These are phyloP conservation scores for Xylariaceae sp. DNA, from an alignment of 2,329 filamentous ascomycete genomes.

Conservation along the genomic window DNA sequence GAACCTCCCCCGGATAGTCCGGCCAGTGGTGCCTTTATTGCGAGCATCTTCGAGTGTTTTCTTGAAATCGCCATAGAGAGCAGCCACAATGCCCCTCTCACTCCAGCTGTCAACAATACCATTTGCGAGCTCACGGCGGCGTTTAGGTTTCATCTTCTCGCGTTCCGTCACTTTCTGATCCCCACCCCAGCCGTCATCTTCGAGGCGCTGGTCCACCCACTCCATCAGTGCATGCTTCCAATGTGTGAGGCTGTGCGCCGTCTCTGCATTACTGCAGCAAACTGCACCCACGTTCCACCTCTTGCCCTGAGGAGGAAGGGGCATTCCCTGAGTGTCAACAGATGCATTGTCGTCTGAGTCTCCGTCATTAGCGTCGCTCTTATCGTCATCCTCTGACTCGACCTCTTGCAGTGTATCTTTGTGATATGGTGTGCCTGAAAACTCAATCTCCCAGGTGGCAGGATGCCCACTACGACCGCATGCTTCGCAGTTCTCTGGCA, in stretches of 20 bases:
- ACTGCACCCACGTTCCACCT: slow-evolving; percentile 39
- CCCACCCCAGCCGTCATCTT: slow-evolving; percentile 54
- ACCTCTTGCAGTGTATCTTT: slow-evolving; percentile 64
- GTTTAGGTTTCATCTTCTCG: slow-evolving; percentile 58
- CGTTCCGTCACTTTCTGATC: slow-evolving; percentile 58
- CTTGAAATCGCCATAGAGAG: slow-evolving; percentile 65
- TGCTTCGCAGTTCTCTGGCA: slow-evolving; percentile 53
- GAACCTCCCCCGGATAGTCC: slow-evolving; percentile 11
- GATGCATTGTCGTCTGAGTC: slow-evolving; percentile 33
- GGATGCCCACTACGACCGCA: slow-evolving; percentile 69
- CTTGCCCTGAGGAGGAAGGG: slow-evolving; percentile 36
- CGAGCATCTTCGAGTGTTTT: slow-evolving; percentile 57
- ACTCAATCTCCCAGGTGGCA: slow-evolving; percentile 61
- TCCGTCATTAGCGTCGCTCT: slow-evolving; percentile 34
- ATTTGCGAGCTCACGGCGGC: slow-evolving; percentile 59
- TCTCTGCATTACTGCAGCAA: slow-evolving; percentile 55
- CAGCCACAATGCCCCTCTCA: slow-evolving; percentile 53
- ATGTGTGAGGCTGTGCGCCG: slow-evolving; percentile 69
- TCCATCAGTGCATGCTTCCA: slow-evolving; percentile 75
- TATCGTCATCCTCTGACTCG: slow-evolving; percentile 40
- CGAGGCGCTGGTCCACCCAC: slow-evolving; percentile 64
- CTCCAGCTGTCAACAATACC: slow-evolving; percentile 65
- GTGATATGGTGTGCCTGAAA: slow-evolving; percentile 66
- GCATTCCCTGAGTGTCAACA: slow-evolving; percentile 40
- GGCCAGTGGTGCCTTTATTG: slow-evolving; percentile 38